Percentiles rank a stretch among this genome's conserved stretches.
phyloP scores from a whole-genome alignment of 768 basidiomycete species.

The Tulasnella sp. region DNA sequence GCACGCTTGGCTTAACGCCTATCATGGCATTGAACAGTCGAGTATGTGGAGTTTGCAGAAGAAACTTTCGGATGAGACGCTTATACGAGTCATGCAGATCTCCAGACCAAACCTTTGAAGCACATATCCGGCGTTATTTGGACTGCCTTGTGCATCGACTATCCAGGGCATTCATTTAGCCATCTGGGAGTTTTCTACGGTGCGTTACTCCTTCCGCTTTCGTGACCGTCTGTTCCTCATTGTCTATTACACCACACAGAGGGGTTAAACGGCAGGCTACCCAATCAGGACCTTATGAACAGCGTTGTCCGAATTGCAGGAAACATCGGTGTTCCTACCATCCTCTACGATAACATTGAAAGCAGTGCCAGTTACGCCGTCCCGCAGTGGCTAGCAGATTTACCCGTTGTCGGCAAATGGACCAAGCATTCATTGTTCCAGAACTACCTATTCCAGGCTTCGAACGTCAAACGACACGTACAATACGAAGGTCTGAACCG shows the following conservation, averaged over 20 bases:
- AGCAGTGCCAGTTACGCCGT: slow-evolving; percentile 13
- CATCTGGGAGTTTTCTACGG: slow-evolving; percentile 94
- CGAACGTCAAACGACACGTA: slow-evolving; percentile 62
- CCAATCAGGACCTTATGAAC: slow-evolving; percentile 93
- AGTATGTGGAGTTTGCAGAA: slow-evolving; percentile 40
- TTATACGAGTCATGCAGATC: slow-evolving; percentile 39
- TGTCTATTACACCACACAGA: slow-evolving; percentile 43
- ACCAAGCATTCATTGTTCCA: slow-evolving; percentile 41
- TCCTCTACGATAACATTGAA: slow-evolving; percentile 72
- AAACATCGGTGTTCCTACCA: slow-evolving; percentile 63
- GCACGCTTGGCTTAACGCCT: slow-evolving; percentile 83
- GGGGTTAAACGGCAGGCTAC: slow-evolving; percentile 88
- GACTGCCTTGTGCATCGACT: slow-evolving; percentile 91
- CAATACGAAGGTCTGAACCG: slow-evolving; percentile 68
- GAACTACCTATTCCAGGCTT: slow-evolving; percentile 50
- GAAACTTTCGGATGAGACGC: background rate
- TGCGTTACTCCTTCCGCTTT: slow-evolving; percentile 31
- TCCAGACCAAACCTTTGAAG: slow-evolving; percentile 53
- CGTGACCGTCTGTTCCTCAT: background rate
- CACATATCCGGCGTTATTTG: slow-evolving; percentile 72
- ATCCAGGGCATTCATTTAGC: slow-evolving; percentile 93
- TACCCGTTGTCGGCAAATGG: slow-evolving; percentile 34
- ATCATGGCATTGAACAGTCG: slow-evolving; percentile 60
- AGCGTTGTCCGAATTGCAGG: slow-evolving; percentile 65
- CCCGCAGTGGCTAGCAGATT: slow-evolving; percentile 13